Base-by-base conservation (phyloP, 805 yeast genomes). In the Kodamaea laetipori region DNA sequence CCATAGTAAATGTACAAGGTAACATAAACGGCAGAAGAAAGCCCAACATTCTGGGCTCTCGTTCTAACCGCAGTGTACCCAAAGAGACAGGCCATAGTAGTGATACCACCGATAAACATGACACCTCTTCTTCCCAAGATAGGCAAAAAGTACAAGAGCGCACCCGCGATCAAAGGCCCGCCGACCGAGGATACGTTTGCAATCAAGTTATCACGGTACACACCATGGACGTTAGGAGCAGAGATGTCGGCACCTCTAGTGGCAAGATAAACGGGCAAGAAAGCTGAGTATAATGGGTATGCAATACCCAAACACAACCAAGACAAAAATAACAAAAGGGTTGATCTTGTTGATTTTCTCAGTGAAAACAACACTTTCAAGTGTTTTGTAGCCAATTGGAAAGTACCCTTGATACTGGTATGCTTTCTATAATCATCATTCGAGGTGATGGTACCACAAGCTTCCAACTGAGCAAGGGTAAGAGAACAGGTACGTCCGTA, bases 141-240 rank as follows among this genome's bases (percentile, higher is more conserved):
- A 2, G 52, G 56, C 24, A 53, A 16, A 15, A 24, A 48, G 44
- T 46, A 50, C 23, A 50, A 34, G 13, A 72, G 43, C 27, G 50
- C 61, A 38, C 77, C 80, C 3, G 79, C 84, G 34, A 78, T 58
- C 6, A 77, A 48, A 6, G 84, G 84, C 6, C 84, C 84, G 31
- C 68, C 71, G 9, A 74, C 71, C 9, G 78, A 71, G n/a, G 64
- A 62, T 26, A 68, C 66, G 48, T 73, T 76, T 41, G 71, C 72
- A 37, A 79, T 63, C 21, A 77, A 63, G 13, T 73, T 69, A 56
- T 77, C 77, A 52, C 80, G 67, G 56, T 77, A 77, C 9, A 69
- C 72, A 18, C 70, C 61, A 40, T 56, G 60, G 3, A 65, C 57
- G 4, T 69, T 54, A 4, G 58, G 48, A 21, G 77, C 73, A 46